These are phyloP conservation scores for Tetracladium marchalianum DNA, from an alignment of 495 filamentous ascomycete species.

Conservation along the genomic window DNA sequence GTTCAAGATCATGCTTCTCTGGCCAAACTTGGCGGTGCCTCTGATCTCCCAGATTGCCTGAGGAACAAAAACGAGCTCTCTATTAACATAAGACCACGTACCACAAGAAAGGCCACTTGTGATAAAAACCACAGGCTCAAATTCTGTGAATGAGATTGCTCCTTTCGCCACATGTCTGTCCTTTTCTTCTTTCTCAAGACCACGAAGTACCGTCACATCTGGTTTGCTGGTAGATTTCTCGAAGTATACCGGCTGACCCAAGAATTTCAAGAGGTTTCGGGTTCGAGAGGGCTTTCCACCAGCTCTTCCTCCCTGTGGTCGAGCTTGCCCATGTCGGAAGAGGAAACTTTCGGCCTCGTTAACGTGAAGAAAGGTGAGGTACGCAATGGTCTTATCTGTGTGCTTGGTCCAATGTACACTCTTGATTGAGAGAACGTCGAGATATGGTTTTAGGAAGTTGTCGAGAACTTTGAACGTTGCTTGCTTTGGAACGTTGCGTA, in stretches of 20 bases:
- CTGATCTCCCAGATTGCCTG: constrained; percentile 26
- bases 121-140: constrained; percentile 18
- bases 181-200: background rate
- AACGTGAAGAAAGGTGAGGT: background rate
- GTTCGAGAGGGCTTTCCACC: too few relatives aligned
- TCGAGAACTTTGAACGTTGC: background rate
- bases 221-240: background rate
- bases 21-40: constrained; percentile 30
- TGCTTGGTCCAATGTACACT: background rate
- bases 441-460: background rate
- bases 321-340: background rate
- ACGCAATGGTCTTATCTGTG: background rate
- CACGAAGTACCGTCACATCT: background rate
- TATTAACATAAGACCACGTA: constrained; percentile 30
- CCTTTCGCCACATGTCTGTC: background rate
- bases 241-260: background rate
- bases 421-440: background rate
- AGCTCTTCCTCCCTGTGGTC: too few relatives aligned
- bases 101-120: constrained; percentile 33
- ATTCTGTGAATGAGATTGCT: background rate
- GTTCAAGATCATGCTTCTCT: constrained; percentile 25
- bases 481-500: background rate
- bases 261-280: too few relatives aligned
- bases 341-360: background rate
- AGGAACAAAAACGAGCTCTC: constrained; percentile 31